Evolutionary conservation across 805 yeast species (phyloP), one percentile per base, ranked within the genome.

Genomic region (Candida dendrica): DNA sequence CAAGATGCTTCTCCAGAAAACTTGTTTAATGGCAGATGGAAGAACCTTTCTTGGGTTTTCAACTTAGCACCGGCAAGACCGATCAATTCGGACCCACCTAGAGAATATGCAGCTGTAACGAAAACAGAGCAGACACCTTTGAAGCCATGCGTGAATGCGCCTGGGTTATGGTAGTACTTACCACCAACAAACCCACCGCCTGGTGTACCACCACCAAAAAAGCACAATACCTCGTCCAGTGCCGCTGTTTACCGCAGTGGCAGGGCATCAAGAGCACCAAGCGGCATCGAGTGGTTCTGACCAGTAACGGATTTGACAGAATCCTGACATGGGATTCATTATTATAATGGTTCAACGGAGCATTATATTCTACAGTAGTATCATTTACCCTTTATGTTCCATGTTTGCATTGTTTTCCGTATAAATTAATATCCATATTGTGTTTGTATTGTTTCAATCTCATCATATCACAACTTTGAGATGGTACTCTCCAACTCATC

Each of bases 71-170:
- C 68, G 17, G 79, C 73, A 33, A 74, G 52, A 36, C 78, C 79
- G 46, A 72, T 65, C 54, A 74, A 53, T 51, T 74, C 79, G 39
- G 77, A 63, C 38, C 79, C 79, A 44, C 74, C 63, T 51, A 75
- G 76, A 9, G 79, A 72, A 55, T 74, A 74, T 2, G 75, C 72
- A 14, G 80, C 77, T 27, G 76, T 73, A 26, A 73, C 77, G 52
- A 75, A 74, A 16, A 74, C 79, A 1, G 76, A 60, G 44, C 75
- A 69, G 20, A 74, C 64, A 49, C 79, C 79, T 49, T 75, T 74
- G 54, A 75, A 75, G 7, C 77, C 72, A 37, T 74, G 59, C 10
- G 77, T 74, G 53, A 84, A 81, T 0, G 89, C 79, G 39, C 91
- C 91, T 14, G 79, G 79, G 39, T 65, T 44, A 46, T 60, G 58